Evolutionary conservation across 306 rosid genomes (phyloP), one percentile per base, ranked within the genome.

Genomic region (Lathyrus sativus): DNA sequence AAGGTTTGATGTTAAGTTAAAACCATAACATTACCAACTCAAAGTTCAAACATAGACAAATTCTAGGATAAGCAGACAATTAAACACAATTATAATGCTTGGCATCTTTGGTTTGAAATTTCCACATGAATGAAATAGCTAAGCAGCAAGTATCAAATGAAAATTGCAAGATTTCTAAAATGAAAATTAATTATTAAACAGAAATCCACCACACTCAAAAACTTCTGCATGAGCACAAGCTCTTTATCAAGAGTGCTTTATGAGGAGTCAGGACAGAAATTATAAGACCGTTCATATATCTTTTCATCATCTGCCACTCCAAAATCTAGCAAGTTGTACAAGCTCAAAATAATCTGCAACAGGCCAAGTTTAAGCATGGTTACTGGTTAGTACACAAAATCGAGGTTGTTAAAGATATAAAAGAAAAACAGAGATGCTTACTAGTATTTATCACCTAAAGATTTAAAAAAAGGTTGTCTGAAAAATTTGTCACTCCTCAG

Each of bases 361-460:
- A 42, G 22, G 57, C 43, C 48, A 73, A 64, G 35, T 73, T 73
- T 63, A 59, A 64, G 63, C 11, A 54, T 6, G 19, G 67, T 81
- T 44, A 77, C 43, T 6, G 14, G 67, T 81, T 44, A 77, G 55
- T 12, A 31, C 39, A 46, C 66, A 62, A 55, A 71, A 51, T 19
- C 19, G 62, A 39, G 11, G 12, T 43, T 50, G 74, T 3, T 11
- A 28, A 53, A 42, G 48, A 53, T 39, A 46, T 9, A 15, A n/a
- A 46, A 49, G 68, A 66, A 83, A 74, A 62, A 39, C 61, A 68
- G 33, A 41, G 54, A 70, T 31, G 74, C 82, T 83, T 79, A 85
- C 85, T 49, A 19, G 76, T 67, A 45, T 70, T 59, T 70, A 59
- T 61, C 19, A 68, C 61, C 67, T 50, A 46, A 77, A 29, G 65